Percentiles rank a stretch among this genome's conserved stretches.
Conservation (phyloP, 2,329 filamentous ascomycete species). For the Fusarium sp. region DNA sequence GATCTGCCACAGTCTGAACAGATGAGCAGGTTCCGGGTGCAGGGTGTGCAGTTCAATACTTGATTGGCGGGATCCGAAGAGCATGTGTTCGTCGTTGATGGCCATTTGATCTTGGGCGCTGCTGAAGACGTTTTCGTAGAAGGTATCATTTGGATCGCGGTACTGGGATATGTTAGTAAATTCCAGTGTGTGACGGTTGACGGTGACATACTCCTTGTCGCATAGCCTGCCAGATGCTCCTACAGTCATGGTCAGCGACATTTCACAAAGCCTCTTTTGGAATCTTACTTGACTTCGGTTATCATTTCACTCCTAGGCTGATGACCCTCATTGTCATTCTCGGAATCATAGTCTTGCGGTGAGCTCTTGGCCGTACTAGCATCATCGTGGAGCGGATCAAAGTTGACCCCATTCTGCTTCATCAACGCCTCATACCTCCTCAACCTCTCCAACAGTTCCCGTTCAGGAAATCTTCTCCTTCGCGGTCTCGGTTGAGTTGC, state of each 20-base stretch:
- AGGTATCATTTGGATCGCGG: neutral
- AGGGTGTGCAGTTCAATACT: conserved; percentile 59
- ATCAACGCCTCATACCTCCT: conserved; percentile 68
- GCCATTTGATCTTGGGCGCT: conserved; percentile 59
- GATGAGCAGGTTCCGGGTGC: conserved; percentile 60
- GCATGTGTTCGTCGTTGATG: conserved; percentile 58
- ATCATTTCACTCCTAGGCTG: conserved; percentile 1
- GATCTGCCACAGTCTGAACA: conserved; percentile 66
- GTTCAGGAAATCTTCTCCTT: conserved; percentile 63
- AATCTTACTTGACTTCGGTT: conserved; percentile 30
- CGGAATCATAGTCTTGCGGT: neutral
- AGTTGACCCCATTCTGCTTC: conserved; percentile 63
- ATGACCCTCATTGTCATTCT: neutral
- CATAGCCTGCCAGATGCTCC: conserved; percentile 25
- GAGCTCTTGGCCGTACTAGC: neutral
- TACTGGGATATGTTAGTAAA: neutral
- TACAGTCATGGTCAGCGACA: neutral
- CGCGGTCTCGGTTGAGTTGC: conserved; percentile 51
- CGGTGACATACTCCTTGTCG: conserved; percentile 1
- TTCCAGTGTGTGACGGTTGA: too few relatives aligned
- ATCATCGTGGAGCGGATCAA: conserved; percentile 57
- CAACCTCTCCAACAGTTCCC: conserved; percentile 67
- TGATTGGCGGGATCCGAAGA: conserved; percentile 61
- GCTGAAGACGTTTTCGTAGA: conserved; percentile 50
- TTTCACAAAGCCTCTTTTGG: accelerated